Base-by-base conservation (phyloP, 139 green algal species). In the Chlorella sorokiniana region DNA sequence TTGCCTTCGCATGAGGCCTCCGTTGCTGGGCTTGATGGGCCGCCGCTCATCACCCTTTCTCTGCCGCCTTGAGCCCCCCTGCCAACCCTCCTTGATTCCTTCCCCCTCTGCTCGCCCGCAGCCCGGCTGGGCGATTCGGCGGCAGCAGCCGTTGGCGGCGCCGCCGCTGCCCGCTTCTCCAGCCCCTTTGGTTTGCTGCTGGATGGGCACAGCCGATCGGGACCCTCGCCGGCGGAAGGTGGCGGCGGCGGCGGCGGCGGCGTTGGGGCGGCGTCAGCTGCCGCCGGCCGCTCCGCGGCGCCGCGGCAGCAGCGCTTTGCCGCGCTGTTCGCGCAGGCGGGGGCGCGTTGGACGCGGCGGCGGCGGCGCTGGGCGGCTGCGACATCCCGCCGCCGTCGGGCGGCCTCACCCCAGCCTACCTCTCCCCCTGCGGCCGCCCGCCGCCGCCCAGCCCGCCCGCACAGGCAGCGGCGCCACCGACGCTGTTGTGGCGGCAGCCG, bases 101-200 rank as follows among this genome's bases (percentile, higher is more conserved):
- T 7, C 29, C 27, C 27, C 25, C 41, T 6, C 40, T 38, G 37
- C 42, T 23, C n/a, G n/a, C n/a, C 31, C 69, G 70, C 70, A 77
- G 73, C 54, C 31, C 73, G 59, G 10, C 75, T 73, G n/a, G 75
- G 14, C 8, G 75, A 51, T 35, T 82, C 45, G 41, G 33, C 29
- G 9, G 35, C 16, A 20, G 16, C 35, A 16, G n/a, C 33, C 29
- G 65, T 25, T 11, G 61, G 25, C 25, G 31, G 27, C 6, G 61
- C 51, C 23, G 41, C 59, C 14, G 14, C 41, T 59, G 29, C 29
- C 59, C 42, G n/a, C 45, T 74, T 84, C 29, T 59, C 83, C 37
- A 83, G 74, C 75, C 42, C 62, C 64, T 87, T 87, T 79, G 76
- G 74, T n/a, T 54, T 67, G 3, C 79, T 87, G 42, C 63, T 87